Evolutionary conservation across 1,139 yeast species (phyloP).

Genomic region (Yamadazyma spencermartinsiae): DNA sequence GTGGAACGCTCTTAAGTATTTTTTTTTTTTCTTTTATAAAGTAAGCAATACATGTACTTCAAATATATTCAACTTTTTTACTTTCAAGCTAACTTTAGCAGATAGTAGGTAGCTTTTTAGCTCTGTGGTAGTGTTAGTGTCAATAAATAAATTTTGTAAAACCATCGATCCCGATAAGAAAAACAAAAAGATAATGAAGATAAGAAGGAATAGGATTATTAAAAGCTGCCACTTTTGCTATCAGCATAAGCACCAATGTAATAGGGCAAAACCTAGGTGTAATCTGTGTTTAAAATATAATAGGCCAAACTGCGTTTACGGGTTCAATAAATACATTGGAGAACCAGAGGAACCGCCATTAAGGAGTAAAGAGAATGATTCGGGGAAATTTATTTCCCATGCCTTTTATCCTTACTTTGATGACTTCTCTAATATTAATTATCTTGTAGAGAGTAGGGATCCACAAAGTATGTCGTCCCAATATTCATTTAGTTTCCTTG

Average conservation of each 20-base stretch:
- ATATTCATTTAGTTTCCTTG: background rate
- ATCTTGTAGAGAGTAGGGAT: background rate
- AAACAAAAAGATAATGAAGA: background rate
- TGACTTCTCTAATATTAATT: conserved; percentile 1
- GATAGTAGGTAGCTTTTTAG: no score
- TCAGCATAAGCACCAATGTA: background rate
- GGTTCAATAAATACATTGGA: background rate
- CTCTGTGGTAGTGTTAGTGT: no score
- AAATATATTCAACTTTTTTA: no score
- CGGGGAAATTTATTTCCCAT: background rate
- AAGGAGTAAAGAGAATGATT: background rate
- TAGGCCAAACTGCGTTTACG: background rate
- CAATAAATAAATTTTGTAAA: no score
- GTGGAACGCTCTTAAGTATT: no score
- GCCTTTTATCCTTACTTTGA: conserved; percentile 2
- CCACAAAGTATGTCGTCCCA: background rate
- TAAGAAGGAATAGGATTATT: background rate
- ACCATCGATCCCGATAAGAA: background rate
- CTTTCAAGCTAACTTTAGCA: no score
- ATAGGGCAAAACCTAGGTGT: background rate
- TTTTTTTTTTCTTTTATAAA: no score
- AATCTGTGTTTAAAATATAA: conserved; percentile 1
- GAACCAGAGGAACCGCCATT: background rate
- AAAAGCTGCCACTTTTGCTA: conserved; percentile 1
- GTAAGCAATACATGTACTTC: no score